Base-by-base conservation (phyloP, 768 basidiomycete species). In the Termitomyces sp. region DNA sequence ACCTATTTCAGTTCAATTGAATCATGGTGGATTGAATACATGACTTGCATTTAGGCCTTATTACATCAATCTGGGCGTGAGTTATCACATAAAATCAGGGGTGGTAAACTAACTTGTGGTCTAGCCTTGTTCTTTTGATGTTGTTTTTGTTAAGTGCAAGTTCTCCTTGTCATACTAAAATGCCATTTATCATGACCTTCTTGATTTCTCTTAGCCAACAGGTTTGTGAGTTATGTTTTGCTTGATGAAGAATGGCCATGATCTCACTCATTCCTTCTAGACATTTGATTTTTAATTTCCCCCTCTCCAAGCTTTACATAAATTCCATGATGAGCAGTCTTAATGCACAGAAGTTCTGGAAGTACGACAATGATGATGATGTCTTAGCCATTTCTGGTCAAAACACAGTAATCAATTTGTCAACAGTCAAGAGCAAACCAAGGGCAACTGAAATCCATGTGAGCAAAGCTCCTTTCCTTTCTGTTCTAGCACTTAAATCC, bases 311-410 rank as follows among this genome's bases (percentile, higher is more conserved):
- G 63, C 65, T 79, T 8, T 76, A 76, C 62, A 73, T 74, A 22
- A 78, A 76, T 65, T 72, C 72, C 1, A 65, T 77, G 32, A 69
- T 79, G 72, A 76, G 76, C 46, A 74, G 64, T 36, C 62, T 76
- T 51, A 75, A 76, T 49, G 67, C 71, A 7, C 62, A 72, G 22
- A 64, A 63, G 40, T 69, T 70, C 27, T 75, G 73, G 74, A 61
- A 66, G 30, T 61, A 63, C 26, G 45, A 55, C 24, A 48, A n/a
- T n/a, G n/a, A 36, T 6, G 58, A 50, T 16, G 54, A 32, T 13
- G 60, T 62, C 22, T 39, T 46, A 13, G 48, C 46, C 20, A 3
- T 32, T 55, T 44, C 44, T 24, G 42, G 3, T 36, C 16, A 20
- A 14, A 52, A 27, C 30, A 45, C 42, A 16, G 8, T 33, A 16